Conservation (phyloP, 148 eudicot species). For the Amaranthus hypochondriacus region DNA sequence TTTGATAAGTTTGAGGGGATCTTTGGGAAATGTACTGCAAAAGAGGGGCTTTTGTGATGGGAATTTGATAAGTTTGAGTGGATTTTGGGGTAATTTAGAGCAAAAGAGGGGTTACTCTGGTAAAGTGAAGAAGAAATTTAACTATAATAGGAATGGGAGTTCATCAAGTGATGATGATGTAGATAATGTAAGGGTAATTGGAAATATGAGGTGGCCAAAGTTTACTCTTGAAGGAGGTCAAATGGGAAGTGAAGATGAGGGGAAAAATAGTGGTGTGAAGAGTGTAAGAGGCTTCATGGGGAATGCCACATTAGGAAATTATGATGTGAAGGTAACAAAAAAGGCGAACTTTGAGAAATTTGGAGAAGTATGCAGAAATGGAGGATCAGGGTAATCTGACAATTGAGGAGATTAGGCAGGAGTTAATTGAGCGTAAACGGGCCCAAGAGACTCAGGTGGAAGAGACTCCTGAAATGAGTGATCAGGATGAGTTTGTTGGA, state of each 20-base stretch:
- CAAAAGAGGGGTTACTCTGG: conserved; percentile 44
- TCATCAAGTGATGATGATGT: conserved; percentile 33
- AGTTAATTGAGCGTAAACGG: conserved; percentile 41
- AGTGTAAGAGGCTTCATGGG: conserved; percentile 43
- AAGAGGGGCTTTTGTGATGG: conserved; percentile 1
- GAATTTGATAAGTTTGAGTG: conserved; percentile 1
- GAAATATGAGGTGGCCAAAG: conserved; percentile 41
- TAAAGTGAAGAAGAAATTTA: conserved; percentile 21
- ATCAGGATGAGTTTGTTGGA: conserved; percentile 40
- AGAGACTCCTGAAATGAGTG: background rate
- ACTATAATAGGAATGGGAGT: conserved; percentile 32
- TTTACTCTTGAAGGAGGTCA: conserved; percentile 31
- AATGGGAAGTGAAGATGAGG: conserved; percentile 24
- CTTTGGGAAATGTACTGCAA: conserved; percentile 13
- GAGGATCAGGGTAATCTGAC: conserved; percentile 50
- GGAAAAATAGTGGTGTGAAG: conserved; percentile 20
- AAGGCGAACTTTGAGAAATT: conserved; percentile 41
- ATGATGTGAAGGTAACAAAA: conserved; percentile 55
- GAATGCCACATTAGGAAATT: conserved; percentile 73
- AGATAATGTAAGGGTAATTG: conserved; percentile 19
- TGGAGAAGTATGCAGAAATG: conserved; percentile 42
- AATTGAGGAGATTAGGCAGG: conserved; percentile 45
- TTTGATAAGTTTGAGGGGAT: background rate
- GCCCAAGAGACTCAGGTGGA: conserved; percentile 12
- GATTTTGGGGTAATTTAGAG: conserved; percentile 18